Conservation (phyloP, 495 filamentous ascomycete genomes). For the Apiosordaria backusii region DNA sequence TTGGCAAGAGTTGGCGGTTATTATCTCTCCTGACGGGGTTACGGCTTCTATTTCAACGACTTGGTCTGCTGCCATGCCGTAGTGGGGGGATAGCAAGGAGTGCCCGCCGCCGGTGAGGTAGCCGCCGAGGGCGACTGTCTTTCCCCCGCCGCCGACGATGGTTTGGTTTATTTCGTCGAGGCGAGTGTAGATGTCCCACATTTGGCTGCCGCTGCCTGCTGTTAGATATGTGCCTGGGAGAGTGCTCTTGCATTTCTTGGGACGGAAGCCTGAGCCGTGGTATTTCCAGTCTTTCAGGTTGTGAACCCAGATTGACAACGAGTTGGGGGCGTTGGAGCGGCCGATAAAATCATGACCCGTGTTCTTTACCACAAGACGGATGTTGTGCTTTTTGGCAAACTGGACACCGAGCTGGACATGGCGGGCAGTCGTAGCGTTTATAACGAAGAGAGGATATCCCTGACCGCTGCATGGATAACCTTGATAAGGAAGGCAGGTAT, state of each 20-base stretch:
- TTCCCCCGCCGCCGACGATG: slow-evolving; percentile 34
- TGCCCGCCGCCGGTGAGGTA: slow-evolving; percentile 63
- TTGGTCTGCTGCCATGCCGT: slow-evolving; percentile 62
- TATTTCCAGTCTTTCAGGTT: slow-evolving; percentile 40
- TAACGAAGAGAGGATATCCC: slow-evolving; percentile 48
- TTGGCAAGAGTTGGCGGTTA: slow-evolving; percentile 53
- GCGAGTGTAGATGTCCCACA: slow-evolving; percentile 34
- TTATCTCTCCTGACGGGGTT: slow-evolving; percentile 49
- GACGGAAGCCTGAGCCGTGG: slow-evolving; percentile 38
- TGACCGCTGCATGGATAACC: slow-evolving; percentile 35
- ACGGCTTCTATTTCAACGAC: slow-evolving; percentile 62
- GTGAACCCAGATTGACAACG: slow-evolving; percentile 51
- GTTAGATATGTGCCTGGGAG: slow-evolving; percentile 39
- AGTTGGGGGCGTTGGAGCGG: slow-evolving; percentile 48
- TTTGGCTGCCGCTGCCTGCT: slow-evolving; percentile 37
- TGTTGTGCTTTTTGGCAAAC: slow-evolving; percentile 48
- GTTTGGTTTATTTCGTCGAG: slow-evolving; percentile 34
- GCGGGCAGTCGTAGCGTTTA: slow-evolving; percentile 42
- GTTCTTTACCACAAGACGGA: slow-evolving; percentile 61
- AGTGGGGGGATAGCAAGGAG: slow-evolving; percentile 47
- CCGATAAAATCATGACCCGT: slow-evolving; percentile 60
- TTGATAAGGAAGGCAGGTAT: slow-evolving; percentile 42
- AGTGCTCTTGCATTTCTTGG: slow-evolving; percentile 33
- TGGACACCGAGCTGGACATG: slow-evolving; percentile 43
- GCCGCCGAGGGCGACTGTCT: slow-evolving; percentile 41